Percentiles rank a stretch among this genome's conserved stretches.
Evolutionary conservation across 106 monocot species (phyloP).

Genomic region (Acorus gramineus): DNA sequence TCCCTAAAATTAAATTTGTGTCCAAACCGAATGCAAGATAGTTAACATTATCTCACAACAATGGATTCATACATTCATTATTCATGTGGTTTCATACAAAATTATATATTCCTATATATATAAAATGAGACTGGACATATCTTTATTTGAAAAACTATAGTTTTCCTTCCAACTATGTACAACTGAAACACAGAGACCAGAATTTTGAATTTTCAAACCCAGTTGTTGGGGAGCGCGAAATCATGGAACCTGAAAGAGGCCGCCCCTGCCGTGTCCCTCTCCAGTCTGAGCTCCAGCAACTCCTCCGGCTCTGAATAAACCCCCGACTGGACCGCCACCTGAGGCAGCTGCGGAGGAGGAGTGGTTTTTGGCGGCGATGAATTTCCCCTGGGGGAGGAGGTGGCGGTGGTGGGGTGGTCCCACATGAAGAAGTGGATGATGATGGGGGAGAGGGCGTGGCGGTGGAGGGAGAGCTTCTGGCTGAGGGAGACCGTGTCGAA

Average conservation of each 20-base stretch:
- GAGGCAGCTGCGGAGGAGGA: not conserved
- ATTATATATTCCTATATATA: too few relatives aligned
- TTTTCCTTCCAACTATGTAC: too few relatives aligned
- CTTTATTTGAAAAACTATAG: too few relatives aligned
- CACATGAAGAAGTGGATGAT: conserved; percentile 61
- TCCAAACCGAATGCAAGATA: too few relatives aligned
- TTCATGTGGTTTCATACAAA: too few relatives aligned
- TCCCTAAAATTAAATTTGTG: too few relatives aligned
- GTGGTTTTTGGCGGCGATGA: not conserved
- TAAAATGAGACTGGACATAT: too few relatives aligned
- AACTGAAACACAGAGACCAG: too few relatives aligned
- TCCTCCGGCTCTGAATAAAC: conserved; percentile 1
- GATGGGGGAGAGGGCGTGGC: conserved; percentile 49
- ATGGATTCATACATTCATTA: too few relatives aligned
- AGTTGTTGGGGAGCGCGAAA: conserved; percentile 37
- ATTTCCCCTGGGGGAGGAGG: not conserved
- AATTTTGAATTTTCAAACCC: conserved; percentile 21
- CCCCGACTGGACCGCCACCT: not conserved
- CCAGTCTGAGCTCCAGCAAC: conserved; percentile 8
- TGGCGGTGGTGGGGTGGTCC: conserved; percentile 17
- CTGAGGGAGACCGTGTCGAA: conserved; percentile 76
- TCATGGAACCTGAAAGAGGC: conserved; percentile 51
- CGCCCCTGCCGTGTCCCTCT: conserved; percentile 41
- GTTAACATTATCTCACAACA: too few relatives aligned
- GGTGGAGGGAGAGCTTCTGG: conserved; percentile 71